Base-by-base conservation (phyloP, 2,329 filamentous ascomycete species). In the Zelopaecilomyces penicillatus region DNA sequence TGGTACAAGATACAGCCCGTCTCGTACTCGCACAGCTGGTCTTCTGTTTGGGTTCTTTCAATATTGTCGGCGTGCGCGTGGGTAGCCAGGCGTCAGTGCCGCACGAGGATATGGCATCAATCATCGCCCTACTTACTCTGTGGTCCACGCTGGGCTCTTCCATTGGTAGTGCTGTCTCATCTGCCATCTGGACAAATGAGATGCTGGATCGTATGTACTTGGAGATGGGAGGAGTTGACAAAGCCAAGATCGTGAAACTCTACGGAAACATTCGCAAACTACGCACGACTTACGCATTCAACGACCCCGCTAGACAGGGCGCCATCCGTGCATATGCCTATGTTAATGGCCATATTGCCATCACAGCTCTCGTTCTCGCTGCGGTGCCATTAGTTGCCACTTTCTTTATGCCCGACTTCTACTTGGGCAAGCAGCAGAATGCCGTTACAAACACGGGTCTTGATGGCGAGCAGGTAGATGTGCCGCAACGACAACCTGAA, bases 71-170 rank as follows among this genome's bases (percentile, higher is more conserved):
- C 44, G 65, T 75, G 50, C 72, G 82, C 48, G 73, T 83, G 51
- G 75, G 76, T 4, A 71, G 81, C 36, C 75, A 81, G 59, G 67
- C 74, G 0, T 69, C 73, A 3, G 71, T 73, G 11, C 70, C 70
- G 46, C 76, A 78, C 41, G 67, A 74, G 42, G 68, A 77, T 35
- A 65, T 79, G 4, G 74, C 76, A 28, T 69, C 69, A 4, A 67
- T 64, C 2, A 63, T 75, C 19, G 69, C 71, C 0, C 54, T 74
- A 12, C 55, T 74, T 1, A 65, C 65, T n/a, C 64, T 73, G 6
- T 62, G 65, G 5, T 69, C 65, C 30, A 66, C 65, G 8, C 57
- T 71, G 2, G 71, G 71, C 32, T 65, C 66, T 4, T 66, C 70
- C 6, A 61, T 74, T 30, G 71, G 71, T 47, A 65, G 65, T 42